Percentiles rank a stretch among this genome's conserved stretches.
Evolutionary conservation across 2,329 filamentous ascomycete species (phyloP).

Genomic region (Ilyonectria robusta): DNA sequence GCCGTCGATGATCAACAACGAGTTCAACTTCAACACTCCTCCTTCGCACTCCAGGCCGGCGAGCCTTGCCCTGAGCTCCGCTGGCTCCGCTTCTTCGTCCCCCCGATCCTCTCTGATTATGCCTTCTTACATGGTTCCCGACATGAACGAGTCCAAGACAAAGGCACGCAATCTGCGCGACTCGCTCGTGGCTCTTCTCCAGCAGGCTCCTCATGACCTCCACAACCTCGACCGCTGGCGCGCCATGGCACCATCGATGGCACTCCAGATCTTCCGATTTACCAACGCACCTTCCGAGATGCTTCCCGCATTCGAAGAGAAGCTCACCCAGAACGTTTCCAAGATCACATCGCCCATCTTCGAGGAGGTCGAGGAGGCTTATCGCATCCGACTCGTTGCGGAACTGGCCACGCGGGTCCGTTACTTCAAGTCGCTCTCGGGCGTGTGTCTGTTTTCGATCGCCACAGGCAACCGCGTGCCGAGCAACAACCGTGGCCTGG

Average conservation of each 20-base stretch:
- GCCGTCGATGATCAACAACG: constrained; percentile 51
- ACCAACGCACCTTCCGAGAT: constrained; percentile 65
- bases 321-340: constrained; percentile 61
- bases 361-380: constrained; percentile 63
- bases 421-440: constrained; percentile 67
- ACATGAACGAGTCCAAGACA: constrained; percentile 57
- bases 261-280: constrained; percentile 72
- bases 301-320: constrained; percentile 65
- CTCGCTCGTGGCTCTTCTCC: constrained; percentile 68
- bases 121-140: constrained; percentile 55
- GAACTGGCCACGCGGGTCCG: constrained; percentile 65
- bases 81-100: constrained; percentile 65
- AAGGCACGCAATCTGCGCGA: constrained; percentile 66
- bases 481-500: constrained; percentile 54
- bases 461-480: constrained; percentile 67
- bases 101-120: constrained; percentile 63
- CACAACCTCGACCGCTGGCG: constrained; percentile 65
- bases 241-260: constrained; percentile 66
- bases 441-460: constrained; percentile 67
- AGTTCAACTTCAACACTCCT: constrained; percentile 65
- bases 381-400: constrained; percentile 63
- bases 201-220: constrained; percentile 62
- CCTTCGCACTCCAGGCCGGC: constrained; percentile 63
- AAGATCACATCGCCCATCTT: constrained; percentile 61
- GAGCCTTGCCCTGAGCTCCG: constrained; percentile 66